Base-by-base conservation (phyloP, 108 stramenopile species). In the Skeletonema menzelii region DNA sequence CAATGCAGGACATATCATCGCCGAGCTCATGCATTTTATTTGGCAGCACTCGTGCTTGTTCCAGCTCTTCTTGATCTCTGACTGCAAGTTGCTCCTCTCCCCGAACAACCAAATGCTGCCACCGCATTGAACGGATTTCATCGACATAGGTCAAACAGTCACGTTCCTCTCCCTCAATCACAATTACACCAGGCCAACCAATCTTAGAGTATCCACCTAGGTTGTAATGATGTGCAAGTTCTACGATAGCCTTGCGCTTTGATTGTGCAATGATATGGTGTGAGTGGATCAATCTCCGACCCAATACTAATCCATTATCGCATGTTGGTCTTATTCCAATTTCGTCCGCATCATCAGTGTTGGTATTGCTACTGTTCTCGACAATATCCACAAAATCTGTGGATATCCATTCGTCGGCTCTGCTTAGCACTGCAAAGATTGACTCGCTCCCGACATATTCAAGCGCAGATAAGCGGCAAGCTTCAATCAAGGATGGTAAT, bases 201-300 rank as follows among this genome's bases (percentile, higher is more conserved):
- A 88, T 84, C 65, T 94, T 94, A 26, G 77, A 74, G 68, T 83
- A 91, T 27, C 93, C 93, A 11, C 88, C 88, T 10, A 94, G 61
- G 20, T 82, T 63, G 53, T 83, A 80, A 20, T 90, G 73, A 7
- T 60, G 42, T 17, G 89, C 89, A 26, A 94, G 72, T 44, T 76
- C 70, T 34, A 63, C 68, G 20, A 94, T 82, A 24, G 80, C 87
- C 30, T 58, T 76, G 34, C 93, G 86, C 63, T 94, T 94, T 17
- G 71, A 70, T 70, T 88, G 88, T 32, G 93, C 84, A 75, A 94
- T 94, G 31, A 94, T 94, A 62, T 94, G 93, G 83, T 94, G 93
- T 6, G 89, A 91, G 63, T 91, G 90, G 30, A 94, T 92, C 12
- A 87, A 59, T 46, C 86, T 65, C 28, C 91, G 82, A 20, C 88